phyloP scores from a whole-genome alignment of 495 filamentous ascomycete species.

The Thozetella sp. region DNA sequence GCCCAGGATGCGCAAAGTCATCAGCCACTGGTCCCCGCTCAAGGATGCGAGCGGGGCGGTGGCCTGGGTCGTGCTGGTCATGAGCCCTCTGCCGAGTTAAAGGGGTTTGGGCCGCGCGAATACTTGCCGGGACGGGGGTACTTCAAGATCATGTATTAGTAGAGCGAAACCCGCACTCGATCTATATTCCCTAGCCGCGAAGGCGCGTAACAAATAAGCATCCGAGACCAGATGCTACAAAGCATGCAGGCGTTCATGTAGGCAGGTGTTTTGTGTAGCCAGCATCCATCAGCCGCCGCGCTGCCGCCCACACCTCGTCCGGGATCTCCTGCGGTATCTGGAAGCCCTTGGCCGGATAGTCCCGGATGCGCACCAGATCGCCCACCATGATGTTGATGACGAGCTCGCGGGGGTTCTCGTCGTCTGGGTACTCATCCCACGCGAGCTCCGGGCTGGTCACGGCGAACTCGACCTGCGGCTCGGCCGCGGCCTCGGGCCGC shows the following conservation, averaged over 20 bases:
- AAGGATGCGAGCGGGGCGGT: conserved; percentile 49
- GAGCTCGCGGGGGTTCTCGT: conserved; percentile 29
- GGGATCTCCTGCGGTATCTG: conserved; percentile 36
- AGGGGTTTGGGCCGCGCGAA: no score
- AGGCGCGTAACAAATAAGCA: no score
- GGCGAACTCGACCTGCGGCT: conserved; percentile 13
- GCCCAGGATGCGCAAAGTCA: conserved; percentile 36
- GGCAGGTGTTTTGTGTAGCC: conserved; percentile 33
- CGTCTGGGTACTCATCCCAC: conserved; percentile 33
- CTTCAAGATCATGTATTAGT: no score
- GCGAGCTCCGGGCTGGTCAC: conserved; percentile 31
- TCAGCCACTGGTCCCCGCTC: conserved; percentile 57
- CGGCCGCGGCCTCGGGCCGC: neutral
- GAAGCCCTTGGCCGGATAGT: conserved; percentile 35
- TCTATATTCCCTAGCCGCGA: no score
- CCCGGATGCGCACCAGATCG: conserved; percentile 33
- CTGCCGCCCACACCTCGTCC: conserved; percentile 32
- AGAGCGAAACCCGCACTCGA: no score
- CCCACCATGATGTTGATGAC: conserved; percentile 39
- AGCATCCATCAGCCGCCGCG: conserved; percentile 27
- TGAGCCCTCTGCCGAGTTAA: conserved; percentile 24
- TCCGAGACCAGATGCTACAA: no score
- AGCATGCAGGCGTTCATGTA: no score
- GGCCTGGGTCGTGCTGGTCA: conserved; percentile 44
- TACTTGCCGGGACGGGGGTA: no score